Evolutionary conservation across 164 flowering plant genomes (phyloP).

Genomic region (Macadamia tetraphylla): DNA sequence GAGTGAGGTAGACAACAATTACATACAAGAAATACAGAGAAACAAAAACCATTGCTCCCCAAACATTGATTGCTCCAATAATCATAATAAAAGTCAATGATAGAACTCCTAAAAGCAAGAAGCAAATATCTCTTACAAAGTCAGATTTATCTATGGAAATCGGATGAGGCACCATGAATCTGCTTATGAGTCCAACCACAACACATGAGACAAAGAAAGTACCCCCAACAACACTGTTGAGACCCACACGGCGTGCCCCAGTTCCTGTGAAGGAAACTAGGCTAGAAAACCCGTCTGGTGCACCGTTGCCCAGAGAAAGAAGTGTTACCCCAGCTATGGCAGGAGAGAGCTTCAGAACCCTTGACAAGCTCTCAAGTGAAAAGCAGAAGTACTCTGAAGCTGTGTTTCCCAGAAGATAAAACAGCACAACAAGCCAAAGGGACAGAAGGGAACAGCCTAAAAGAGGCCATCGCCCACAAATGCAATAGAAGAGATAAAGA

Average conservation of each 20-base stretch:
- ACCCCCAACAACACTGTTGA: constrained; percentile 59
- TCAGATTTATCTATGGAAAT: constrained; percentile 35
- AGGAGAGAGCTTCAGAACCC: constrained; percentile 50
- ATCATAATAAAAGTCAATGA: constrained; percentile 34
- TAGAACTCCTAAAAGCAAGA: constrained; percentile 41
- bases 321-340: constrained; percentile 69
- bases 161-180: constrained; percentile 18
- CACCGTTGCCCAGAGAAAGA: constrained; percentile 68
- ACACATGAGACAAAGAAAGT: constrained; percentile 52
- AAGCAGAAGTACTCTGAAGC: constrained; percentile 59
- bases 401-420: constrained; percentile 60
- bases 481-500: constrained; percentile 57
- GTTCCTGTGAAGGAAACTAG: constrained; percentile 49
- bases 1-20: constrained; percentile 26
- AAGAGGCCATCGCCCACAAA: constrained; percentile 26
- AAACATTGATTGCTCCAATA: constrained; percentile 33
- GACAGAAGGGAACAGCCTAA: constrained; percentile 35
- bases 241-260: constrained; percentile 41
- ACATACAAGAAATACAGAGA: constrained; percentile 43
- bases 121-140: constrained; percentile 51
- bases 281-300: constrained; percentile 58
- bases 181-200: constrained; percentile 52
- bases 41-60: constrained; percentile 34
- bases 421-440: constrained; percentile 51
- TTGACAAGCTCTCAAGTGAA: constrained; percentile 49